Conservation (phyloP, 208 protist species). For the Blastocrithidia nonstop region DNA sequence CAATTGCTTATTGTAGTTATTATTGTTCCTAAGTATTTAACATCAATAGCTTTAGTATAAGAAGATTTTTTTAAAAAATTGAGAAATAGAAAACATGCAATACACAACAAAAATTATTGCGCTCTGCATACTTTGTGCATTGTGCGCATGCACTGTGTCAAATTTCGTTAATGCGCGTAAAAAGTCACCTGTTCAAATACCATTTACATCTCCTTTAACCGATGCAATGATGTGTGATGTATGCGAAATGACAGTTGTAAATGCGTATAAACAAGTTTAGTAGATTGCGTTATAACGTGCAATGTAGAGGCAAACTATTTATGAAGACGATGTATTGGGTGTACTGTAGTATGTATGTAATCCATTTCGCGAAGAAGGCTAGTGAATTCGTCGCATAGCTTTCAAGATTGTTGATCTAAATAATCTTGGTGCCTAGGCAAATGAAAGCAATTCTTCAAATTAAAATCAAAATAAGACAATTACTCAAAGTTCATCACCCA, state of each 20-base stretch:
- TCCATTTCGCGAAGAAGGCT: constrained; percentile 35
- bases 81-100: no score
- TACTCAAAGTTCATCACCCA: not conserved
- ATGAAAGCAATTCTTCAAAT: no score
- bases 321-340: constrained; percentile 54
- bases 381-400: constrained; percentile 50
- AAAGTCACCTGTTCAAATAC: constrained; percentile 28
- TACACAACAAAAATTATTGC: no score
- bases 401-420: no score
- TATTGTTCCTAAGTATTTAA: no score
- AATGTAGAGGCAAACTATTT: constrained; percentile 16
- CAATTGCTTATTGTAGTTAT: no score
- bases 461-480: constrained; percentile 5
- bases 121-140: no score
- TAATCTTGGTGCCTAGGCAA: no score
- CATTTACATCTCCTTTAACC: constrained; percentile 22
- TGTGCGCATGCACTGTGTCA: no score
- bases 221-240: constrained; percentile 45
- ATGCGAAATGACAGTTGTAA: constrained; percentile 21
- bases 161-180: no score
- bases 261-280: constrained; percentile 19
- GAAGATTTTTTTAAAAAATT: no score
- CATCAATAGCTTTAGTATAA: no score
- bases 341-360: constrained; percentile 52
- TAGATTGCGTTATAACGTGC: constrained; percentile 7